Base-by-base conservation (phyloP, 2,329 filamentous ascomycete genomes). In the Penicillium psychrosexuale region DNA sequence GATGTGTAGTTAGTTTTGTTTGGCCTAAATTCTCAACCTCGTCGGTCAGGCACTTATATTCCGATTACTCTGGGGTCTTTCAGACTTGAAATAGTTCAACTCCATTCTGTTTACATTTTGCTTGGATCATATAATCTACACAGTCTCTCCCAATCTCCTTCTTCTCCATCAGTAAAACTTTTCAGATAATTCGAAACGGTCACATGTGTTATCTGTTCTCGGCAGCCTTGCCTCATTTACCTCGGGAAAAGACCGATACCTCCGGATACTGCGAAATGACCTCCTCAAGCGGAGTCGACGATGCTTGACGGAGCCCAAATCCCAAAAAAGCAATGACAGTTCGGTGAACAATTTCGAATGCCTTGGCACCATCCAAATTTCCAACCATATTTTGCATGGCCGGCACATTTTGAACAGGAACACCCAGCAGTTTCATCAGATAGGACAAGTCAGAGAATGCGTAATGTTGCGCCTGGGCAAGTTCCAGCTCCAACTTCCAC, bases 371-470 rank as follows among this genome's bases (percentile, higher is more conserved):
- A 47, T 47, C 34, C 12, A 48, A 19, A 30, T 4, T 19, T 7
- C 46, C 46, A 30, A 38, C 24, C 46, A 27, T 48, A 4, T 1
- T 22, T 11, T 48, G 31, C 2, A 48, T 39, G 22, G 46, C 46
- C 1, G 46, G 46, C 1, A 11, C 3, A 2, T 30, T 19, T 15
- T 48, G 9, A 30, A 30, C n/a, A 30, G 46, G 46, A 1, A 48
- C 4, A 39, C 11, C 24, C 12, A 48, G 34, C 3, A 48, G 33
- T 0, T 47, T 37, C 45, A 47, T 2, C 2, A 37, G 83, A 15
- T 39, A 36, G 1, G 61, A 49, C 31, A 58, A 53, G 31, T 63
- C 61, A 6, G 61, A 60, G 36, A 62, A 63, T 8, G 53, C 38
- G 46, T 61, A 60, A 34, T 62, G 59, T 39, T 57, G 30, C 30